Percentiles rank a stretch among this genome's conserved stretches.
phyloP scores from a whole-genome alignment of 306 rosid genomes.

The Vigna angularis region DNA sequence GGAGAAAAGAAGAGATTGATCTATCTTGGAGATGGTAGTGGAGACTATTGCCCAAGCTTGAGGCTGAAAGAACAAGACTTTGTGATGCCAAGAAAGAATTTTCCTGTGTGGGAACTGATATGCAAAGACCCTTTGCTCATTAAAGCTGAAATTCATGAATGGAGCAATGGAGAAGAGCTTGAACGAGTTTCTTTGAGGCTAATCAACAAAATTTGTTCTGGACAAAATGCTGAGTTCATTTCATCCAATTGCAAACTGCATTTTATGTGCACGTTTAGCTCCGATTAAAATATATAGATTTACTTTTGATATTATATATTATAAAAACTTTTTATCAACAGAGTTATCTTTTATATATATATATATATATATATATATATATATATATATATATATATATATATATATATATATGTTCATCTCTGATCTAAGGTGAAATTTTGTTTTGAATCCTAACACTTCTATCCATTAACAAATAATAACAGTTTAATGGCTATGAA shows the following conservation, averaged over 20 bases:
- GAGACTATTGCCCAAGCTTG: slow-evolving; percentile 70
- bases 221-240: slow-evolving; percentile 42
- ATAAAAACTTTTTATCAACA: too few species aligned
- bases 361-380: too few species aligned
- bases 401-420: too few species aligned
- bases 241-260: slow-evolving; percentile 59
- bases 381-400: too few species aligned
- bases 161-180: slow-evolving; percentile 64
- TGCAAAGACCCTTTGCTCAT: slow-evolving; percentile 56
- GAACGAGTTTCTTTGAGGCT: slow-evolving; percentile 45
- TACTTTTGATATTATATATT: too few species aligned
- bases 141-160: slow-evolving; percentile 65
- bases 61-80: slow-evolving; percentile 59
- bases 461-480: too few species aligned
- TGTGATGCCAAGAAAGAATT: slow-evolving; percentile 76
- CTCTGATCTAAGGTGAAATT: too few species aligned
- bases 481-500: too few species aligned
- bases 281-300: too few species aligned
- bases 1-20: slow-evolving; percentile 58
- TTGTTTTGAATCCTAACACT: too few species aligned
- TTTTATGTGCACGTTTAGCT: neutral
- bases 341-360: too few species aligned
- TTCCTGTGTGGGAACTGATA: slow-evolving; percentile 65
- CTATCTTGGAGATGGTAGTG: slow-evolving; percentile 70
- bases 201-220: slow-evolving; percentile 50